These are phyloP conservation scores for Bisporella sp. DNA, from an alignment of 2,329 filamentous ascomycete genomes.

Conservation along the genomic window DNA sequence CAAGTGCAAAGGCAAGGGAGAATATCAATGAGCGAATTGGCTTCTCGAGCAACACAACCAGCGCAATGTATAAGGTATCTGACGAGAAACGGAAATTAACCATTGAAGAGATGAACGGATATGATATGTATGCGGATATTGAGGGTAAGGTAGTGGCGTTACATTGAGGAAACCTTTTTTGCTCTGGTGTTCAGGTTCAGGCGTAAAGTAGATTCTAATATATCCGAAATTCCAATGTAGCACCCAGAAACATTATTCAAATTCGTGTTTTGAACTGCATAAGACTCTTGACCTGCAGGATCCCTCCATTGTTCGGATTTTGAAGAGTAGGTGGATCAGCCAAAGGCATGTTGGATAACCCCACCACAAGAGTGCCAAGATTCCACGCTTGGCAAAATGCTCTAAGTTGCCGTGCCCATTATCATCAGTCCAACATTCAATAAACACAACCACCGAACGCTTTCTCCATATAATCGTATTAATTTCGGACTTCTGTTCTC, in stretches of 20 bases:
- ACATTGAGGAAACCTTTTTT: neutral
- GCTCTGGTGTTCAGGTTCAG: neutral
- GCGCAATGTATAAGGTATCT: conserved; percentile 51
- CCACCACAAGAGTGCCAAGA: neutral
- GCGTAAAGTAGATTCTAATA: too few species aligned
- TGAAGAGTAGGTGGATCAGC: neutral
- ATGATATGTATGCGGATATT: conserved; percentile 8
- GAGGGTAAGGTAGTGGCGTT: neutral
- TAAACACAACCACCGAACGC: neutral
- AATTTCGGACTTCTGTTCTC: too few species aligned
- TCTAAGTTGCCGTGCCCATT: neutral
- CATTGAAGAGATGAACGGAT: conserved; percentile 63
- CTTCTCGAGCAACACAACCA: conserved; percentile 56
- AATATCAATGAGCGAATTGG: conserved; percentile 60
- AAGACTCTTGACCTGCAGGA: neutral
- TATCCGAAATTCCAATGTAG: neutral
- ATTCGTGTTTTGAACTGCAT: neutral
- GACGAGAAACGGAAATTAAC: conserved; percentile 54
- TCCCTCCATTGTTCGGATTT: too few species aligned
- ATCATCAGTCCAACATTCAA: neutral
- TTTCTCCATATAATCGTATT: neutral
- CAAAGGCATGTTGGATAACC: neutral
- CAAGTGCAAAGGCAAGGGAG: conserved; percentile 49
- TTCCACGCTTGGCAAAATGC: neutral
- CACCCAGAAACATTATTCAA: neutral